Conservation (phyloP, 2,329 filamentous ascomycete genomes). For the Ceratocystis cubensis region DNA sequence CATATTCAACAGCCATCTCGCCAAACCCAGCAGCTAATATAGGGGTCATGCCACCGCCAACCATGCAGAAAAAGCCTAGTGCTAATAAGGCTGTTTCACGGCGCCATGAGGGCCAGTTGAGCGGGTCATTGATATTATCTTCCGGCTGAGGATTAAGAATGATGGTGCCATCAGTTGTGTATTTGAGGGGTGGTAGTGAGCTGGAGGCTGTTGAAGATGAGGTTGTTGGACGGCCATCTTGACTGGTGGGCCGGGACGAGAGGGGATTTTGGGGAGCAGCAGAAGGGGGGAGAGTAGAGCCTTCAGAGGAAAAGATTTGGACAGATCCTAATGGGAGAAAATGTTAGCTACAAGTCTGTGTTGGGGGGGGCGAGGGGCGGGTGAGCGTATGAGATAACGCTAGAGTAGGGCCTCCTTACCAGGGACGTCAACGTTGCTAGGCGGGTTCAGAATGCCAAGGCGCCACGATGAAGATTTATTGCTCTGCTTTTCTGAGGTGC, state of each 20-base stretch:
- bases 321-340: constrained; percentile 40
- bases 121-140: constrained; percentile 75
- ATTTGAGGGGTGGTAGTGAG: constrained; percentile 45
- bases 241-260: constrained; percentile 20
- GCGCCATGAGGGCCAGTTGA: constrained; percentile 81
- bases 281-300: constrained; percentile 38
- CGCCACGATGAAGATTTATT: constrained; percentile 32
- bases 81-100: constrained; percentile 69
- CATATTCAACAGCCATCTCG: constrained; percentile 54
- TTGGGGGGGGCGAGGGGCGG: not conserved
- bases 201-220: constrained; percentile 21
- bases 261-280: not conserved
- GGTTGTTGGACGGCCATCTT: constrained; percentile 17
- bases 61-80: constrained; percentile 81
- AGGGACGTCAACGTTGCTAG: constrained; percentile 72
- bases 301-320: constrained; percentile 41
- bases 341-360: not conserved
- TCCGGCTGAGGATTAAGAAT: constrained; percentile 88
- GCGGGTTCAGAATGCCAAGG: constrained; percentile 75
- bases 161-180: constrained; percentile 66
- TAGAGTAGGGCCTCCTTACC: constrained; percentile 39
- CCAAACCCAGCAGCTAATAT: constrained; percentile 82
- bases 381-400: not conserved
- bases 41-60: constrained; percentile 86
- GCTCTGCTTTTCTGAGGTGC: not conserved